Base-by-base conservation (phyloP, 2,329 filamentous ascomycete species). In the Calonectria hongkongensis region DNA sequence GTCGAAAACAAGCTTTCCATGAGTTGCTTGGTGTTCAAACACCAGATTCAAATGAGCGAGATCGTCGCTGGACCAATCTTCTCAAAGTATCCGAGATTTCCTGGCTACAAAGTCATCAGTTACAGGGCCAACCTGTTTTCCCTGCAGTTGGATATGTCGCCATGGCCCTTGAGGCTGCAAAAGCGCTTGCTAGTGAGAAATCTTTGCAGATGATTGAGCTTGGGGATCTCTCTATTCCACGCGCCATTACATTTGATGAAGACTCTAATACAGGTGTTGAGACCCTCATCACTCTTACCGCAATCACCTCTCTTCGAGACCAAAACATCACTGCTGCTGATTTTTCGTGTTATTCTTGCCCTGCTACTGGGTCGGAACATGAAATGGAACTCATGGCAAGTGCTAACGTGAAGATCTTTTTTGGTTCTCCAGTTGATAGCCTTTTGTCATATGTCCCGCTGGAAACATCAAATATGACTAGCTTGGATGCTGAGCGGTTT, bases 51-150 rank as follows among this genome's bases (percentile, higher is more conserved):
- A 5, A 33, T 33, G 30, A 56, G 27, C 65, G 74, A 13, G 72
- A 78, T n/a, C 43, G 76, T 12, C 74, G 76, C 10, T 83, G 81
- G 80, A 36, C 67, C 2, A 80, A 82, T 54, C 43, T 78, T 7
- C 73, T 83, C 16, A 74, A 73, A 5, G 65, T 75, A 0, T 56
- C 67, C 1, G 80, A 84, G 30, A 68, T 83, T 1, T 75, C 80
- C 0, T 88, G 87, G 87, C 73, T 88, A 1, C 47, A 73, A 0
- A 82, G 86, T 6, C 86, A 89, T 36, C 68, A 27, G n/a, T 9
- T 66, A 2, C 45, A 66, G 50, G 78, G 79, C 0, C 75, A 84
- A 16, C 75, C 81, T 15, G 76, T 88, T 0, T 87, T 86, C 39
- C 87, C 87, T 0, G 82, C 75, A 0, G 81, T 85, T 9, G 84